Percentiles rank a stretch among this genome's conserved stretches.
Evolutionary conservation across 371 early-diverging fungal genomes (phyloP).

Genomic region (Umbelopsis sp.): DNA sequence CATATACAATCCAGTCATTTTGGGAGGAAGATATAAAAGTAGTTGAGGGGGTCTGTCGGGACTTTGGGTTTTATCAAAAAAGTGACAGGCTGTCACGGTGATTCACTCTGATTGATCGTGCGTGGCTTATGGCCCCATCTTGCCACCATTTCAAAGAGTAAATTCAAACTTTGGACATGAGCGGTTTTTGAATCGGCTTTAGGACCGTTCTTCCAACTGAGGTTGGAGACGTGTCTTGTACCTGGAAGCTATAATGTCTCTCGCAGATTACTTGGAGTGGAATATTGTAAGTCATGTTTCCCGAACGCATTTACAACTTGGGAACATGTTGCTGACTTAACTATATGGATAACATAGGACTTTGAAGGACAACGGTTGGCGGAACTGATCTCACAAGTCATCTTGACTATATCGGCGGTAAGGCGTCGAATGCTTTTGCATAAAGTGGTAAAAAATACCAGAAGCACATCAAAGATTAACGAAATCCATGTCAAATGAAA

Average conservation of each 20-base stretch:
- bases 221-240: neutral
- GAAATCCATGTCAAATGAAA: neutral
- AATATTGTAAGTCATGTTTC: neutral
- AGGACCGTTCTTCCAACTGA: neutral
- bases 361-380: constrained; percentile 11
- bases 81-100: neutral
- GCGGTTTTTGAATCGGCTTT: neutral
- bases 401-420: constrained; percentile 10
- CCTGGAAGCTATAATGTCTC: neutral
- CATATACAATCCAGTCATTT: constrained; percentile 70
- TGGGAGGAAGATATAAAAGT: neutral
- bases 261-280: constrained; percentile 9
- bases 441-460: neutral
- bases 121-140: neutral
- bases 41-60: neutral
- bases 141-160: neutral
- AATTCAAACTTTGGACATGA: neutral
- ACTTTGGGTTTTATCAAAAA: neutral
- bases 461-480: too few species aligned
- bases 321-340: neutral
- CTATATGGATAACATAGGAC: neutral
- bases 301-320: neutral
- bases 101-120: neutral
- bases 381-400: constrained; percentile 6
- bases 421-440: neutral